Evolutionary conservation across 2,329 filamentous ascomycete species (phyloP), one percentile per base, ranked within the genome.

Genomic region (Plectosphaerella sp.): DNA sequence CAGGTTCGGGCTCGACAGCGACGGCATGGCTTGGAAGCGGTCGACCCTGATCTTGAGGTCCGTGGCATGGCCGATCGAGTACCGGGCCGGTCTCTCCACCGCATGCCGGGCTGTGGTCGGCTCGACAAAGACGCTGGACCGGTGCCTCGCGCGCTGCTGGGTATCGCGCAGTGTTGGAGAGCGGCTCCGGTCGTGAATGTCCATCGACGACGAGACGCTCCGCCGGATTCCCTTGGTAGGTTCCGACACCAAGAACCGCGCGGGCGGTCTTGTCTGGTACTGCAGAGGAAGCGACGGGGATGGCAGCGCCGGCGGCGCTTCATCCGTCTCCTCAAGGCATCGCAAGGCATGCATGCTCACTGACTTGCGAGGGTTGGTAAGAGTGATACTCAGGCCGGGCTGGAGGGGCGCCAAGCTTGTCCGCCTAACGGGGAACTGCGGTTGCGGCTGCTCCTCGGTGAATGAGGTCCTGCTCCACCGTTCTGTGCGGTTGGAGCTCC

Each of bases 131-230:
- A 62, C 55, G 47, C 62, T 64, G 52, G 46, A 52, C 25, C 49
- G 54, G 45, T 52, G 63, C 35, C 39, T 46, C 37, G 45, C 49
- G 25, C 24, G 52, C n/a, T 49, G 55, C 20, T 22, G 43, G 47
- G 22, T 18, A 20, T 12, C 47, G 51, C 16, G 35, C 7, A 42
- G 41, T 14, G 54, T 58, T 3, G 60, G 55, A 5, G 57, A 60
- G 10, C 58, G 61, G 45, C 54, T 60, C n/a, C 59, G 60, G 16
- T 47, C 55, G 24, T 67, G 65, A 5, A 55, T 53, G 36, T 66
- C 70, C 37, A 72, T 51, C 5, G 70, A 67, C n/a, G 68, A 66
- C 41, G 58, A 62, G 45, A 64, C 64, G 18, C 67, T 52, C 5
- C 41, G 45, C 9, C 56, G 11, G 50, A 52, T 36, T 51, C 51